Percentiles rank a stretch among this genome's conserved stretches.
Evolutionary conservation across 768 basidiomycete species (phyloP).

Genomic region (Hypholoma sublateritium): DNA sequence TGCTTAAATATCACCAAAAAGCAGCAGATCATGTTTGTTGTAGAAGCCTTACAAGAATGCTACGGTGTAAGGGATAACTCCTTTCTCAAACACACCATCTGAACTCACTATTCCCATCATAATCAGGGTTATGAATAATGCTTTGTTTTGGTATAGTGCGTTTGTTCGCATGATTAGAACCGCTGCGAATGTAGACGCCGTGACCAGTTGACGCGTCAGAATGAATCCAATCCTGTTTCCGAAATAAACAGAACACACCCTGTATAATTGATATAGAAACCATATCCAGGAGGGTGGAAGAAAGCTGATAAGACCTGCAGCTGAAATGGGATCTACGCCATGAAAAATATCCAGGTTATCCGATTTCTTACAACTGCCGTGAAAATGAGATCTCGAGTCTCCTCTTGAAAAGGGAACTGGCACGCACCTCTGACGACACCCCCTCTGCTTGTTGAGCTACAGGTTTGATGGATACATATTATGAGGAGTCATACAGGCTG

Average conservation of each 20-base stretch:
- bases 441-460: neutral
- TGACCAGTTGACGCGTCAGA: too few species aligned
- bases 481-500: neutral
- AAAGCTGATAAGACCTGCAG: neutral
- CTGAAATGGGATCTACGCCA: neutral
- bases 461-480: too few species aligned
- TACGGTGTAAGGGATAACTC: neutral
- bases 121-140: constrained; percentile 1
- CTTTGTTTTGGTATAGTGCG: constrained; percentile 10
- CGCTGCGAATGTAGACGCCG: neutral
- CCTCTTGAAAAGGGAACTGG: too few species aligned
- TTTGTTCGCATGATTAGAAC: constrained; percentile 12
- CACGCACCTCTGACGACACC: too few species aligned
- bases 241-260: neutral
- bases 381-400: too few species aligned
- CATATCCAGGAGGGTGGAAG: neutral
- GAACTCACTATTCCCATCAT: constrained; percentile 6
- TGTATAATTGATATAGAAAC: neutral
- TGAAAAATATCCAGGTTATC: neutral
- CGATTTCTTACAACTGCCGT: too few species aligned
- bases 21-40: constrained; percentile 4
- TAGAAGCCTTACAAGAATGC: neutral
- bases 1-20: constrained; percentile 3
- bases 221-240: neutral
- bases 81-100: neutral